A percentile compares a stretch with the other conserved stretches of the same genome.
Conservation (phyloP, 2,329 filamentous ascomycete species). For the Claviceps sp. region DNA sequence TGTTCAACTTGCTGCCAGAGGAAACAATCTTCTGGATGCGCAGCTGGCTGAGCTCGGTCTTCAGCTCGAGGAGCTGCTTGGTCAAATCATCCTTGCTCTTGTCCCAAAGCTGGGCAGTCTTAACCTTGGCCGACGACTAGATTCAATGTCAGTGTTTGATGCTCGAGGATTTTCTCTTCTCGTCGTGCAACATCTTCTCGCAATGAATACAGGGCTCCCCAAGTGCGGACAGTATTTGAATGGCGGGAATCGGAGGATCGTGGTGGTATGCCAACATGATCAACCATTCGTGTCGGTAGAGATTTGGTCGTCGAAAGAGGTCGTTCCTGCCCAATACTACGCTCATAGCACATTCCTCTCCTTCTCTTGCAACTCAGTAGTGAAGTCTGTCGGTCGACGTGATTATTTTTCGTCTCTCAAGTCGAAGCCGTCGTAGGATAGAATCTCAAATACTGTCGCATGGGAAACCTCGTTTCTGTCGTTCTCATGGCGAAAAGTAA, state of each 20-base stretch:
- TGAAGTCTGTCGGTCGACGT: not conserved
- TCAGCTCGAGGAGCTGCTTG: slow-evolving; percentile 89
- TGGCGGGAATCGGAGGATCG: not conserved
- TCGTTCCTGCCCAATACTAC: not conserved
- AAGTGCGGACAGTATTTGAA: not conserved
- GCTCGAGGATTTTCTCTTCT: not conserved
- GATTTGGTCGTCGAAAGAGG: not conserved
- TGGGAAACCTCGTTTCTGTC: not conserved
- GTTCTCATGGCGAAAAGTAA: not conserved
- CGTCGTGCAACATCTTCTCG: too few relatives aligned
- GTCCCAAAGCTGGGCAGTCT: slow-evolving; percentile 91
- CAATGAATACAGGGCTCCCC: not conserved
- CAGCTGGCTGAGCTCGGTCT: slow-evolving; percentile 91
- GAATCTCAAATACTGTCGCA: not conserved
- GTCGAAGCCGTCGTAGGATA: not conserved
- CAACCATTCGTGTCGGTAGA: not conserved
- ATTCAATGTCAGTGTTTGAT: not conserved
- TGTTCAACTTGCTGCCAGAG: slow-evolving; percentile 88
- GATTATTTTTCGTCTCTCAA: not conserved
- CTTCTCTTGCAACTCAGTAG: not conserved
- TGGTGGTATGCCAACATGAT: not conserved
- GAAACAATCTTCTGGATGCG: slow-evolving; percentile 98
- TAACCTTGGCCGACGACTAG: slow-evolving; percentile 56
- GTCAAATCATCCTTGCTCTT: slow-evolving; percentile 98
- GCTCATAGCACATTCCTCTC: not conserved